Evolutionary conservation across 1,284 basidiomycete genomes (phyloP), one percentile per base, ranked within the genome.

Genomic region (Cryptococcus sp.): DNA sequence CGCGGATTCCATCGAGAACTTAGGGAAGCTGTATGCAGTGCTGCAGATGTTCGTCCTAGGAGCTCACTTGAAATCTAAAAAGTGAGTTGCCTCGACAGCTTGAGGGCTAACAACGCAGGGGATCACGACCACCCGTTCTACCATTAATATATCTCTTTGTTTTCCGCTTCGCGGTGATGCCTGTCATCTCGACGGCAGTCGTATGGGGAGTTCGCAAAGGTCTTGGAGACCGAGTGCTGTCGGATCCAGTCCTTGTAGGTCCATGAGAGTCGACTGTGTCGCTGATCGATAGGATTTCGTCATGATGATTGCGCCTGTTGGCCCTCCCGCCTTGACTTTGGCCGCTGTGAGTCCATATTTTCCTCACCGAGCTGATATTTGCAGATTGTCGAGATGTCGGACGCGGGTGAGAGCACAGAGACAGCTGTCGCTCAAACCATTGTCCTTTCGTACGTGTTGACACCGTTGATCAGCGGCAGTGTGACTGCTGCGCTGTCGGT

Each of bases 301-400:
- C 10, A 67, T 78, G 49, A 68, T 65, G 31, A 60, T 77, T 19
- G 63, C 65, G 2, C 71, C 75, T 41, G 72, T 75, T 31, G 77
- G 77, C 0, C 77, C 76, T 6, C 75, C 77, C 10, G 77, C 76
- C 4, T 60, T 78, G 38, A 76, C 74, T 8, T 62, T 78, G 1
- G 70, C 73, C 17, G 74, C 73, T 3, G 67, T 72, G 39, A 60
- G 69, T 67, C 1, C 20, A 35, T n/a, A 25, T 19, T 13, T 16
- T 54, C 49, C 16, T 17, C n/a, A 23, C 41, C 22, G 5, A 25
- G 52, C 40, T 58, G 47, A 61, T 53, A 50, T 53, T 27, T n/a
- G 22, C 50, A 66, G 64, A 67, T 61, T 53, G 55, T 56, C 4
- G 48, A 60, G 23, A 60, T 57, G 53, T 50, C 72, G 13, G 61